A percentile compares a stretch with the other conserved stretches of the same genome.
These are phyloP conservation scores for Auricularia auricula-judae DNA, from an alignment of 768 basidiomycete genomes.

Conservation along the genomic window DNA sequence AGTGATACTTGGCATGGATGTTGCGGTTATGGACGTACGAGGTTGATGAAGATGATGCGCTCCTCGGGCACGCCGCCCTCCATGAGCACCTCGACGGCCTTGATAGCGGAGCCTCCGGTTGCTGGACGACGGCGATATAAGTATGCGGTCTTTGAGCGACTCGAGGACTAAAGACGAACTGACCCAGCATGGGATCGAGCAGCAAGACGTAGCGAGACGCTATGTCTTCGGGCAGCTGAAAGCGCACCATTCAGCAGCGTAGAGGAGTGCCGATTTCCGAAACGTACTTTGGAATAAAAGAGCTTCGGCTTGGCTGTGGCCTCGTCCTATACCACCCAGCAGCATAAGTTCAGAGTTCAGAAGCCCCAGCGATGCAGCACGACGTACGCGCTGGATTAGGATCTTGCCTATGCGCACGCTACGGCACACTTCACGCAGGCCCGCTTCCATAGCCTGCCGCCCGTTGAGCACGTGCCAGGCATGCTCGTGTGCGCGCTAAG, in stretches of 20 bases:
- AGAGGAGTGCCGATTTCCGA: neutral
- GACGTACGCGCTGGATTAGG: conserved; percentile 79
- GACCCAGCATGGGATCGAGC: conserved; percentile 95
- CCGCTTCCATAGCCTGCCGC: conserved; percentile 89
- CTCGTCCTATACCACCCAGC: conserved; percentile 60
- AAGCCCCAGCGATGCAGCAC: neutral
- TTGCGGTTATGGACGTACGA: conserved; percentile 33
- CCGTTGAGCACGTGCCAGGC: neutral
- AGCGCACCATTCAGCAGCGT: neutral
- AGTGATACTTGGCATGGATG: neutral
- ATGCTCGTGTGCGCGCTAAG: neutral
- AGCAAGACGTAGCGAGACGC: conserved; percentile 84
- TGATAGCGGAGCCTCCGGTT: conserved; percentile 95
- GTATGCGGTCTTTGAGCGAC: no score
- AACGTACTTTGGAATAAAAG: conserved; percentile 70
- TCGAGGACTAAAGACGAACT: conserved; percentile 14
- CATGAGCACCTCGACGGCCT: conserved; percentile 89
- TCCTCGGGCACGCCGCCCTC: conserved; percentile 91
- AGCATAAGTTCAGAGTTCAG: neutral
- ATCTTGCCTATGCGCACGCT: conserved; percentile 95
- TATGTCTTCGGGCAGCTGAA: conserved; percentile 86
- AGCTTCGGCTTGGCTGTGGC: conserved; percentile 88
- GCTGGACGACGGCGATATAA: conserved; percentile 29
- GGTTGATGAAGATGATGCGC: conserved; percentile 87
- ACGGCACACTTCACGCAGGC: conserved; percentile 89